Percentiles rank a stretch among this genome's conserved stretches.
Conservation (phyloP, 441 rosid genomes). For the Populus tomentosa region DNA sequence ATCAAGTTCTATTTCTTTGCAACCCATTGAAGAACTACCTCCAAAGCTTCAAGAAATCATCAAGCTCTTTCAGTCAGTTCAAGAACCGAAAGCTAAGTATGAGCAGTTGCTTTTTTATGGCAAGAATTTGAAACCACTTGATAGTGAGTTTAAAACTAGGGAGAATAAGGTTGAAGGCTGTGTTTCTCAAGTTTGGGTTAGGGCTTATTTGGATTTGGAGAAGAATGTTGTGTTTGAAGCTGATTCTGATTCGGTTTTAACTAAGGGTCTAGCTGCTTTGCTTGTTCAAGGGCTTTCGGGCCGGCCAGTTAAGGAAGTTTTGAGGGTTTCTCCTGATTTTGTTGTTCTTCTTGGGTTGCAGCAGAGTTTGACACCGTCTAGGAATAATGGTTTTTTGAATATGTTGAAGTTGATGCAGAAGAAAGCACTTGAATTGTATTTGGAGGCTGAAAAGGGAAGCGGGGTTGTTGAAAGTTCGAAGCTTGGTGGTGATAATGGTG, state of each 20-base stretch:
- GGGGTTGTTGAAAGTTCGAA: not conserved
- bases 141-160: too few species aligned
- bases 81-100: conserved; percentile 70
- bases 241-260: too few species aligned
- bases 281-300: too few species aligned
- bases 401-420: conserved; percentile 87
- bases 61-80: conserved; percentile 57
- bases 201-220: too few species aligned
- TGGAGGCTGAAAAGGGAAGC: conserved; percentile 33
- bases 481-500: not conserved
- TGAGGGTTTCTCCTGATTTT: conserved; percentile 74
- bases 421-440: conserved; percentile 57
- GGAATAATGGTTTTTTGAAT: conserved; percentile 87
- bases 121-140: too few species aligned
- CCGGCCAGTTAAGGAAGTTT: conserved; percentile 49
- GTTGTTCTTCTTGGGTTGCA: conserved; percentile 71
- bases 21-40: too few species aligned
- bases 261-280: too few species aligned
- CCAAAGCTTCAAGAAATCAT: conserved; percentile 37
- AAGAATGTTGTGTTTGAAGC: too few species aligned
- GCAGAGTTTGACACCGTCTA: conserved; percentile 76
- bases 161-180: too few species aligned
- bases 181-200: too few species aligned
- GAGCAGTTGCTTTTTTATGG: conserved; percentile 38
- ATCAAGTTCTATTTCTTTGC: too few species aligned